Percentiles rank a stretch among this genome's conserved stretches.
phyloP scores from a whole-genome alignment of 495 filamentous ascomycete genomes.

The Geopyxis carbonaria region DNA sequence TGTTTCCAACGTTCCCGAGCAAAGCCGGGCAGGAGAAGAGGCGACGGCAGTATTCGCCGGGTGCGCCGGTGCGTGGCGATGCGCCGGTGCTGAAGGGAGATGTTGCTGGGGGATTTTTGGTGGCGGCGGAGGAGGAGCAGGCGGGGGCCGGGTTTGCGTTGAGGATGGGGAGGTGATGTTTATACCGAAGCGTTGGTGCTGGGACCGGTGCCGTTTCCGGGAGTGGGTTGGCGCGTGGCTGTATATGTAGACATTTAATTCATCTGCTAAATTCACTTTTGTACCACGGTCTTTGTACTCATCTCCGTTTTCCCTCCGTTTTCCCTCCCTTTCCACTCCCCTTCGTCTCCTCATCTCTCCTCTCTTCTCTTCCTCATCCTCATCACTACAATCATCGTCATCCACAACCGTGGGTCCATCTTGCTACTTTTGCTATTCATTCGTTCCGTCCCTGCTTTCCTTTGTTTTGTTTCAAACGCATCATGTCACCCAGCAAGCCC shows the following conservation, averaged over 20 bases:
- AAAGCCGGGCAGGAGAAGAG: conserved; percentile 87
- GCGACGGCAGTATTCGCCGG: conserved; percentile 54
- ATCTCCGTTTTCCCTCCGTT: no score
- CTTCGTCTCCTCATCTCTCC: neutral
- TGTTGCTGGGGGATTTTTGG: conserved; percentile 64
- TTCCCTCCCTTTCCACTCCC: neutral
- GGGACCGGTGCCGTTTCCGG: no score
- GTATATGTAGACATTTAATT: no score
- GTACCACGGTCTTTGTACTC: no score
- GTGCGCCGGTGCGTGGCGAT: conserved; percentile 69
- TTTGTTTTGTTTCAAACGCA: no score
- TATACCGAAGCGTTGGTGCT: no score
- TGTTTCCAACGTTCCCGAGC: conserved; percentile 85
- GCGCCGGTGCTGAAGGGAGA: conserved; percentile 45
- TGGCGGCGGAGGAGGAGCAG: conserved; percentile 41
- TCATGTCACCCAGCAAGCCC: no score
- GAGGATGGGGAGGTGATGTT: conserved; percentile 39
- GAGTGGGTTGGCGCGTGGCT: no score
- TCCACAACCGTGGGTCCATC: neutral
- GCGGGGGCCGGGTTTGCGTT: conserved; percentile 67
- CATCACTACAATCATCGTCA: neutral
- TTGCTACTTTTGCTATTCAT: neutral
- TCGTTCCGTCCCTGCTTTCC: no score
- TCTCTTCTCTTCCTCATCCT: neutral
- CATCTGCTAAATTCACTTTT: no score